phyloP scores from a whole-genome alignment of 371 early-diverging fungal genomes.

The Lichtheimia ornata region DNA sequence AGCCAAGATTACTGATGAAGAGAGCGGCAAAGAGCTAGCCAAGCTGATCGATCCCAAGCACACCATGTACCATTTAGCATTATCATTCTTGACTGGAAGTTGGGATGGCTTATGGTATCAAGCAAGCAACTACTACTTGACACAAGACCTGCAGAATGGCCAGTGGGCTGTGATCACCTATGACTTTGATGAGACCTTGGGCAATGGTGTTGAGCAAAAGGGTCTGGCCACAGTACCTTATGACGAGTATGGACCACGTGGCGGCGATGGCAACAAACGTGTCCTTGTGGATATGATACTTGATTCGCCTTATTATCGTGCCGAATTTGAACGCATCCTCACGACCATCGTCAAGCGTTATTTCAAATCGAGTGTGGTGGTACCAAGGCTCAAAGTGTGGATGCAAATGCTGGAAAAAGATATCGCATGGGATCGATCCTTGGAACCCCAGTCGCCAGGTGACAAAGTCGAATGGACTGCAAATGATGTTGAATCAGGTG shows the following conservation, averaged over 20 bases:
- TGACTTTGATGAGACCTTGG: slow-evolving; percentile 60
- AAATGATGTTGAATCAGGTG: slow-evolving; percentile 39
- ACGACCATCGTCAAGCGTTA: slow-evolving; percentile 53
- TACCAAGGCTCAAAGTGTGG: slow-evolving; percentile 53
- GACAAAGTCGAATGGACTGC: slow-evolving; percentile 36
- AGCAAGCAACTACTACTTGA: slow-evolving; percentile 56
- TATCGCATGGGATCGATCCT: slow-evolving; percentile 51
- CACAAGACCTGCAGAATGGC: slow-evolving; percentile 41
- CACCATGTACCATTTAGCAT: slow-evolving; percentile 41
- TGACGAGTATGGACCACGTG: slow-evolving; percentile 36
- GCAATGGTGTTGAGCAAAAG: slow-evolving; percentile 24
- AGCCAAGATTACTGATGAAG: slow-evolving; percentile 33
- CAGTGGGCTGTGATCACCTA: slow-evolving; percentile 57
- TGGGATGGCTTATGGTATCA: slow-evolving; percentile 56
- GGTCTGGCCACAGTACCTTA: slow-evolving; percentile 30
- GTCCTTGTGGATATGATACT: slow-evolving; percentile 41
- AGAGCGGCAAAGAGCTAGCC: slow-evolving; percentile 38
- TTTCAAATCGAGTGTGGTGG: slow-evolving; percentile 53
- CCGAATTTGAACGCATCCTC: slow-evolving; percentile 48
- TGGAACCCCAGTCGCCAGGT: slow-evolving; percentile 47
- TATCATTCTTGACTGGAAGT: slow-evolving; percentile 47
- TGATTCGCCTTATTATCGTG: slow-evolving; percentile 34
- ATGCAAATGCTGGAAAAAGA: slow-evolving; percentile 52
- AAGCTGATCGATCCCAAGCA: slow-evolving; percentile 39
- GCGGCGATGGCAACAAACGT: slow-evolving; percentile 21